A percentile compares a stretch with the other conserved stretches of the same genome.
Evolutionary conservation across 2,329 filamentous ascomycete genomes (phyloP).

Genomic region (Neospermospora avenae): DNA sequence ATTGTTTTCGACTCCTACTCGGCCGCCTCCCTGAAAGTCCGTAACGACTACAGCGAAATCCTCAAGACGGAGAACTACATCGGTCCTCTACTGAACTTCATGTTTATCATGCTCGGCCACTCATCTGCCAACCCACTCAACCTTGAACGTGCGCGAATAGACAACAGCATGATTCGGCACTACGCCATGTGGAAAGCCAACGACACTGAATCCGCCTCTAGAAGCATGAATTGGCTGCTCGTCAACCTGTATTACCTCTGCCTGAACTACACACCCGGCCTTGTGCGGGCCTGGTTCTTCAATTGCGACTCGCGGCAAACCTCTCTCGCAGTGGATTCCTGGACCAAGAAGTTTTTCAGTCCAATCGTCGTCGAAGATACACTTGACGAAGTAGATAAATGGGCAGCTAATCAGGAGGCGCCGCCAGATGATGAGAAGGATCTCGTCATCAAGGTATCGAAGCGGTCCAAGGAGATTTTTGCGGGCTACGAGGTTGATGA

Average conservation of each 20-base stretch:
- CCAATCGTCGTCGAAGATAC: slow-evolving; percentile 63
- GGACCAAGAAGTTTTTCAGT: slow-evolving; percentile 84
- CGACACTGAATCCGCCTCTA: slow-evolving; percentile 60
- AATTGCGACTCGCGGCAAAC: slow-evolving; percentile 79
- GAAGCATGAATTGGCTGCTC: slow-evolving; percentile 77
- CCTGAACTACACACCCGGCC: slow-evolving; percentile 71
- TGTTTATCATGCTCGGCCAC: slow-evolving; percentile 81
- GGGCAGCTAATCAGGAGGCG: slow-evolving; percentile 55
- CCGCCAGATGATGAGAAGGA: slow-evolving; percentile 51
- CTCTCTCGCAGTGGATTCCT: slow-evolving; percentile 72
- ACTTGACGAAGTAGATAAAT: slow-evolving; percentile 64
- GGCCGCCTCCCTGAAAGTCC: slow-evolving; percentile 76
- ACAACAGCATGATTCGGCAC: slow-evolving; percentile 49
- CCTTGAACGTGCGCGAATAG: slow-evolving; percentile 65
- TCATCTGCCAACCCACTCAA: slow-evolving; percentile 70
- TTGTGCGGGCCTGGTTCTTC: slow-evolving; percentile 83
- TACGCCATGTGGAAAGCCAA: slow-evolving; percentile 52
- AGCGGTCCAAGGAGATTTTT: slow-evolving; percentile 69
- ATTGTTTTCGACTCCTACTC: slow-evolving; percentile 84
- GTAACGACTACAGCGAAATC: slow-evolving; percentile 74
- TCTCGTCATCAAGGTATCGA: slow-evolving; percentile 67
- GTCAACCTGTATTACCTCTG: slow-evolving; percentile 82
- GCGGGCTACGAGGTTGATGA: slow-evolving; percentile 89
- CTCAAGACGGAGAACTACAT: slow-evolving; percentile 73
- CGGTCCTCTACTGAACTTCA: slow-evolving; percentile 68